These are phyloP conservation scores for Yamadazyma atlantica DNA, from an alignment of 1,139 yeast genomes.

Conservation along the genomic window DNA sequence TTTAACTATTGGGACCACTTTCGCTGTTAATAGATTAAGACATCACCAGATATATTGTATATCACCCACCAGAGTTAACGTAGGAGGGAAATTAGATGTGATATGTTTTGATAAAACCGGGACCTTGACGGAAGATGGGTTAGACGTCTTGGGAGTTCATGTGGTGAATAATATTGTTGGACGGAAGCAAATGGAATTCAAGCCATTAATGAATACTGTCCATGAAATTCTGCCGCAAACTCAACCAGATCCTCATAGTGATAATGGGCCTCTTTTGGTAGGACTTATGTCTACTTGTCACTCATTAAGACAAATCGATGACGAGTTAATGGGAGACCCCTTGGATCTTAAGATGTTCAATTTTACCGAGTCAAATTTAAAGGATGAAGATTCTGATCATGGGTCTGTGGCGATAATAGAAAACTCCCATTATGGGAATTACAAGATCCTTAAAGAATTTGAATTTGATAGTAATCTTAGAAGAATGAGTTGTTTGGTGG, in stretches of 20 bases:
- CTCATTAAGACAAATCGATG: conserved; percentile 76
- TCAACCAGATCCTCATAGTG: conserved; percentile 21
- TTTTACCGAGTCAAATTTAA: conserved; percentile 69
- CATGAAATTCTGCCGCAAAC: conserved; percentile 1
- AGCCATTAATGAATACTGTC: conserved; percentile 37
- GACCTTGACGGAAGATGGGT: conserved; percentile 93
- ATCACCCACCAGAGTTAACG: conserved; percentile 89
- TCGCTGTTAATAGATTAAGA: conserved; percentile 78
- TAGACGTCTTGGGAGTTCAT: conserved; percentile 89
- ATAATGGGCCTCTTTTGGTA: conserved; percentile 36
- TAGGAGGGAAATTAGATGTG: conserved; percentile 90
- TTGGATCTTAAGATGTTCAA: conserved; percentile 90
- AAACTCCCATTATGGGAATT: conserved; percentile 33
- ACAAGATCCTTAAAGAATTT: conserved; percentile 66
- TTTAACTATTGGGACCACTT: conserved; percentile 90
- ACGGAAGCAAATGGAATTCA: conserved; percentile 52
- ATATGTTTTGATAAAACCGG: conserved; percentile 97
- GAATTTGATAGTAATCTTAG: conserved; percentile 85
- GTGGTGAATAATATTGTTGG: conserved; percentile 53
- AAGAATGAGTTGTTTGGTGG: conserved; percentile 84
- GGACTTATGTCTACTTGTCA: conserved; percentile 82
- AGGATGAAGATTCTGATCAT: conserved; percentile 46
- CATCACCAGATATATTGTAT: conserved; percentile 73
- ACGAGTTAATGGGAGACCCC: conserved; percentile 88
- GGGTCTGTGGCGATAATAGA: conserved; percentile 19